These are phyloP conservation scores for Phytophthora sp. DNA, from an alignment of 352 stramenopile genomes.

Conservation along the genomic window DNA sequence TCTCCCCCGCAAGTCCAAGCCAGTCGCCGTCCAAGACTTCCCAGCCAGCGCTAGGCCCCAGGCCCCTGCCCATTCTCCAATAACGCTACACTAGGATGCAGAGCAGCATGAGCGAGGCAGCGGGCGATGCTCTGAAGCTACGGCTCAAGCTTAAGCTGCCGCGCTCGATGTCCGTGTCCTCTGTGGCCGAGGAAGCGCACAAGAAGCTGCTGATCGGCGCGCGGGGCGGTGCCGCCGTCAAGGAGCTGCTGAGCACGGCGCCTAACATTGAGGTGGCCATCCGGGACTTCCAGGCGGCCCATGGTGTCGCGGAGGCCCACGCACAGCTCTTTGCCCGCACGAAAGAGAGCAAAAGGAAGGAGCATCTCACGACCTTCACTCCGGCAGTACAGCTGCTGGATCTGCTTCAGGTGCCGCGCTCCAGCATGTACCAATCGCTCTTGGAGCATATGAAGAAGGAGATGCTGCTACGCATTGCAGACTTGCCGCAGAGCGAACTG, in stretches of 20 bases:
- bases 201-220: conserved; percentile 75
- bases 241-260: conserved; percentile 83
- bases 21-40: conserved; percentile 9
- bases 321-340: conserved; percentile 44
- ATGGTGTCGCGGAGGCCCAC: conserved; percentile 65
- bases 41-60: conserved; percentile 10
- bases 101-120: conserved; percentile 48
- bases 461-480: conserved; percentile 76
- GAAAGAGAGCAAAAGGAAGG: conserved; percentile 28
- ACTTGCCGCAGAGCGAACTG: conserved; percentile 74
- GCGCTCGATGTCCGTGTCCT: conserved; percentile 31
- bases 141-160: conserved; percentile 73
- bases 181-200: conserved; percentile 27
- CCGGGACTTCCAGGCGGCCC: conserved; percentile 71
- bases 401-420: conserved; percentile 69
- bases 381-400: conserved; percentile 81
- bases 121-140: conserved; percentile 42
- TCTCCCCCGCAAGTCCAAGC: conserved; percentile 30
- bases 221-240: conserved; percentile 72
- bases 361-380: conserved; percentile 43
- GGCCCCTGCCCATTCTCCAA: conserved; percentile 4
- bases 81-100: conserved; percentile 5
- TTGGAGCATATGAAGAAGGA: conserved; percentile 70
- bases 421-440: conserved; percentile 71
- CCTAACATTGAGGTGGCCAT: conserved; percentile 87